Evolutionary conservation across 2,329 filamentous ascomycete genomes (phyloP).

Genomic region (Arthrobotrys sphaeroides): DNA sequence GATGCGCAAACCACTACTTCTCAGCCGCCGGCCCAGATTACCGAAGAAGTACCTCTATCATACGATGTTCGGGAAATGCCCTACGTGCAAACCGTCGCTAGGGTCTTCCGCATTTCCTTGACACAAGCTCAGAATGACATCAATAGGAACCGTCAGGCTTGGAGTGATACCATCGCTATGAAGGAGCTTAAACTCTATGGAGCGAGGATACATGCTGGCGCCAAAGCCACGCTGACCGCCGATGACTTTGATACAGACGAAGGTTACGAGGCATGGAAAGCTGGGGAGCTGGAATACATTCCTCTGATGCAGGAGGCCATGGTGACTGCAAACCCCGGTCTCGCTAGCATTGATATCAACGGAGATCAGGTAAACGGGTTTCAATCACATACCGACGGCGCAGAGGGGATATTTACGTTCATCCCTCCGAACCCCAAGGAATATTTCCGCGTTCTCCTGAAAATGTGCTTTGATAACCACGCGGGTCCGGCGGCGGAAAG

Average conservation of each 20-base stretch:
- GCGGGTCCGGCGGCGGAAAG: slow-evolving; percentile 59
- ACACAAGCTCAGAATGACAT: slow-evolving; percentile 87
- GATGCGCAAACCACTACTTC: slow-evolving; percentile 64
- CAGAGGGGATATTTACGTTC: slow-evolving; percentile 79
- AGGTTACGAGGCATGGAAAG: slow-evolving; percentile 88
- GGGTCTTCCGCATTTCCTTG: slow-evolving; percentile 82
- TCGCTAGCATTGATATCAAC: slow-evolving; percentile 70
- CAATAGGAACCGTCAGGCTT: slow-evolving; percentile 78
- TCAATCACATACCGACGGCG: slow-evolving; percentile 62
- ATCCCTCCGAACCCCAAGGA: slow-evolving; percentile 84
- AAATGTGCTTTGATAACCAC: slow-evolving; percentile 60
- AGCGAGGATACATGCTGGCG: slow-evolving; percentile 66
- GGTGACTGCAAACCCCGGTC: slow-evolving; percentile 64
- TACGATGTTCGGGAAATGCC: slow-evolving; percentile 98
- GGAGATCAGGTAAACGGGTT: slow-evolving; percentile 62
- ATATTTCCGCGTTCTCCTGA: slow-evolving; percentile 68
- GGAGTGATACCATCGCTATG: slow-evolving; percentile 91
- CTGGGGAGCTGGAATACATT: slow-evolving; percentile 83
- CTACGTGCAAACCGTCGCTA: slow-evolving; percentile 84
- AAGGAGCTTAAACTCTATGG: slow-evolving; percentile 94
- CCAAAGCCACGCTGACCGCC: slow-evolving; percentile 75
- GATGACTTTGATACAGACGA: slow-evolving; percentile 92
- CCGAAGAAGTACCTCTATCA: slow-evolving; percentile 79
- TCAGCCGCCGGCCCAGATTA: slow-evolving; percentile 64
- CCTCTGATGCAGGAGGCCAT: slow-evolving; percentile 95